Percentiles rank a stretch among this genome's conserved stretches.
Evolutionary conservation across 345 rosid species (phyloP).

Genomic region (Citrus unshiu): DNA sequence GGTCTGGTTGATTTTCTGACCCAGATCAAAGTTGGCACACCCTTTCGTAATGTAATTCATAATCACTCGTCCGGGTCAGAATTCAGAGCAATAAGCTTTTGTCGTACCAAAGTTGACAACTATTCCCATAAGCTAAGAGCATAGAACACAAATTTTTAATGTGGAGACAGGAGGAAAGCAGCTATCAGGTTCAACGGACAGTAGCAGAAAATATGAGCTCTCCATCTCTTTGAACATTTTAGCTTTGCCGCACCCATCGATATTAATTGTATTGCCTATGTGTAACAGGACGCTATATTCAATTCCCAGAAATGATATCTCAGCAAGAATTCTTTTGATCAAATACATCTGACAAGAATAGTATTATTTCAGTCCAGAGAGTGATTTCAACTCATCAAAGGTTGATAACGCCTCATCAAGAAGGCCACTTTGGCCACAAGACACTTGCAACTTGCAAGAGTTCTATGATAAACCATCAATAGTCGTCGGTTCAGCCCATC

Average conservation of each 20-base stretch:
- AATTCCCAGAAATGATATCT: slow-evolving; percentile 74
- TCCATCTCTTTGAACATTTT: slow-evolving; percentile 73
- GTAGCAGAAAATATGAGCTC: slow-evolving; percentile 42
- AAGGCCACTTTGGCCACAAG: slow-evolving; percentile 57
- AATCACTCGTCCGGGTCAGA: too few species aligned
- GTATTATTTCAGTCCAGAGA: slow-evolving; percentile 59
- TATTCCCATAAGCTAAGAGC: slow-evolving; percentile 61
- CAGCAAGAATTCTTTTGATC: slow-evolving; percentile 46
- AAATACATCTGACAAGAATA: slow-evolving; percentile 49
- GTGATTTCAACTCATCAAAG: slow-evolving; percentile 68
- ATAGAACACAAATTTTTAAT: slow-evolving; percentile 43
- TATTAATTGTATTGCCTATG: slow-evolving; percentile 44
- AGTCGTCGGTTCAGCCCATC: slow-evolving; percentile 51
- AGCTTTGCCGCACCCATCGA: slow-evolving; percentile 78
- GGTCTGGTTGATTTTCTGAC: background rate
- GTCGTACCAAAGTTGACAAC: slow-evolving; percentile 12
- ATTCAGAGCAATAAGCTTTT: too few species aligned
- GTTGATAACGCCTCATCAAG: slow-evolving; percentile 50
- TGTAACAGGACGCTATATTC: slow-evolving; percentile 49
- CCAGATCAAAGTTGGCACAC: background rate
- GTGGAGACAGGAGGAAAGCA: slow-evolving; percentile 72
- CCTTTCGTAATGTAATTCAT: too few species aligned
- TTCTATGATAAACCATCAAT: slow-evolving; percentile 63
- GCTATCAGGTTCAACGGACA: slow-evolving; percentile 54
- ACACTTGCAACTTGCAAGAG: slow-evolving; percentile 44